Base-by-base conservation (phyloP, 257 asterid species). In the Solanum verrucosum region DNA sequence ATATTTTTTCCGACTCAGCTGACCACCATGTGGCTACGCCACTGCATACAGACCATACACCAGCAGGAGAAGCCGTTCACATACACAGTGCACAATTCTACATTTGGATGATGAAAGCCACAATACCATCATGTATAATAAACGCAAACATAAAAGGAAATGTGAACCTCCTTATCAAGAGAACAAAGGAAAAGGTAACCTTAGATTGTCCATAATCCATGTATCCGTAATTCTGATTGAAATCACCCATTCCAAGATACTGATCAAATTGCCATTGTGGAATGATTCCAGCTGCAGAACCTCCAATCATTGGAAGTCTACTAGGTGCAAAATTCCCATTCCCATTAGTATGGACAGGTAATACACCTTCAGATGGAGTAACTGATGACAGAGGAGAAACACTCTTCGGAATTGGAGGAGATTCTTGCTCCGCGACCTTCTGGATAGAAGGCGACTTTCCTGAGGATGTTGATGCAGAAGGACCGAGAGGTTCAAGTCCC, bases 191-290 rank as follows among this genome's bases (percentile, higher is more conserved):
- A 2, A 44, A 9, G 67, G 67, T 91, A 97, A 97, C 99, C 99
- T 96, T 97, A 52, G 97, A 92, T 21, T 95, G 92, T 90, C 90
- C 89, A 85, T 90, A 90, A 44, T 91, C 94, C 93, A 93, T 87
- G 88, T 91, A 94, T 85, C 85, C 91, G 74, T 73, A 93, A 84
- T 70, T 90, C 89, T 92, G 96, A 89, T 73, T 89, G 88, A 84
- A 92, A 84, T 94, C 95, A 73, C 84, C 92, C 15, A 93, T 90
- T 34, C 92, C 98, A 78, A 97, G 91, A 91, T 92, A 88, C 7
- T 95, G 99, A 88, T 95, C 99, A 72, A 95, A 85, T 85, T 91
- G 99, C 98, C 98, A 96, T 37, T 90, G 97, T 3, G 95, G 87
- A 79, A 91, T 84, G 88, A 91, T 90, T 81, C 94, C 98, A 77